These are phyloP conservation scores for Garcia nutans DNA, from an alignment of 345 rosid species.

Conservation along the genomic window DNA sequence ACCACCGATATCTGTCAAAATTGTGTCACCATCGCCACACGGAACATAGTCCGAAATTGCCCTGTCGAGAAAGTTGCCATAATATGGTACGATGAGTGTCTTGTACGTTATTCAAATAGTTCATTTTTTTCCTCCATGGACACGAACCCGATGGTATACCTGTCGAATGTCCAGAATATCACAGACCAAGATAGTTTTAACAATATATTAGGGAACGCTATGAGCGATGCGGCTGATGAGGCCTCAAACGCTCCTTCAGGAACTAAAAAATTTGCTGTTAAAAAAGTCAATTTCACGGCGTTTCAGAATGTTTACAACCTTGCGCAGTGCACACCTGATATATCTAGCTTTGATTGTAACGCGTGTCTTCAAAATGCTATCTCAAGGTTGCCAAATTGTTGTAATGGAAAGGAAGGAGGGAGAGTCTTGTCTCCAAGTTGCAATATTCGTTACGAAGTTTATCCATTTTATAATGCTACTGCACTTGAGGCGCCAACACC, in stretches of 20 bases:
- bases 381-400: conserved; percentile 23
- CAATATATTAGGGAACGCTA: neutral
- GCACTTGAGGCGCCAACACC: neutral
- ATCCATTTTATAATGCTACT: conserved; percentile 24
- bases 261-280: conserved; percentile 33
- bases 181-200: conserved; percentile 18
- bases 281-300: conserved; percentile 15
- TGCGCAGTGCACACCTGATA: conserved; percentile 54
- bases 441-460: conserved; percentile 38
- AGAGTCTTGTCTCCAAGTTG: conserved; percentile 43
- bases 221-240: conserved; percentile 10
- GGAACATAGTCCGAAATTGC: conserved; percentile 19
- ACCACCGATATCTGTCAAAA: conserved; percentile 10
- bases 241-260: conserved; percentile 25
- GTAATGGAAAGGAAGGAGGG: conserved; percentile 33
- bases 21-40: conserved; percentile 22
- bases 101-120: conserved; percentile 25
- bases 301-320: conserved; percentile 37
- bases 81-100: conserved; percentile 38
- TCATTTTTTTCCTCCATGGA: conserved; percentile 1
- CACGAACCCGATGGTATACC: accelerated
- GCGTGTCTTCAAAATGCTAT: conserved; percentile 34
- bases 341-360: conserved; percentile 29
- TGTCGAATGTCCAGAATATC: conserved; percentile 1
- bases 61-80: conserved; percentile 20